These are phyloP conservation scores for Plectosphaerella plurivora DNA, from an alignment of 2,329 filamentous ascomycete genomes.

Conservation along the genomic window DNA sequence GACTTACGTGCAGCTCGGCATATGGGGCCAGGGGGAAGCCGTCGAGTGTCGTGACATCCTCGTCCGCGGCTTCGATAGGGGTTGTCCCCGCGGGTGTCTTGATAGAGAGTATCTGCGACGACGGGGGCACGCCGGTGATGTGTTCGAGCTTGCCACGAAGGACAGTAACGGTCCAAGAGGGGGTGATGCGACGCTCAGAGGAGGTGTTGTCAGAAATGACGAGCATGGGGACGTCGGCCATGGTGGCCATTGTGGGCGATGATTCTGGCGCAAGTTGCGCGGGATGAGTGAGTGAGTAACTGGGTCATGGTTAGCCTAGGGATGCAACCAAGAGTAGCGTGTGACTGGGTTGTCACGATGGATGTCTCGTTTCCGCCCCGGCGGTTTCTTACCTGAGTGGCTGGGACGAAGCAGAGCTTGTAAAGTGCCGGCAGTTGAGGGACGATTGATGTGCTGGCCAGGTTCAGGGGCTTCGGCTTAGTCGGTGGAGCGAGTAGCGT, in stretches of 20 bases:
- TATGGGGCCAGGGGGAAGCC: slow-evolving; percentile 67
- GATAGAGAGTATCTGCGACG: slow-evolving; percentile 70
- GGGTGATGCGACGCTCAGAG: slow-evolving; percentile 87
- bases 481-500: too few relatives aligned
- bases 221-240: slow-evolving; percentile 71
- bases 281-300: neutral
- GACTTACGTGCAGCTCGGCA: slow-evolving; percentile 75
- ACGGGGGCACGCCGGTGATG: slow-evolving; percentile 85
- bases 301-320: too few relatives aligned
- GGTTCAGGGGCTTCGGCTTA: too few relatives aligned
- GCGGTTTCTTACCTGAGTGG: too few relatives aligned
- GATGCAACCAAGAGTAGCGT: too few relatives aligned
- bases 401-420: too few relatives aligned
- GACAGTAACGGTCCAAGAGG: slow-evolving; percentile 82
- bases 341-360: too few relatives aligned
- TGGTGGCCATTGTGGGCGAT: slow-evolving; percentile 48
- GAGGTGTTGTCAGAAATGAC: slow-evolving; percentile 72
- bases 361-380: too few relatives aligned
- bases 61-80: slow-evolving; percentile 64
- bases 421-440: too few relatives aligned
- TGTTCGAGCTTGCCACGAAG: slow-evolving; percentile 87
- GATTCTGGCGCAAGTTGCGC: slow-evolving; percentile 7
- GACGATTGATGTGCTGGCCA: too few relatives aligned
- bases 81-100: slow-evolving; percentile 59
- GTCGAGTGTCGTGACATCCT: slow-evolving; percentile 63